A percentile compares a stretch with the other conserved stretches of the same genome.
Conservation (phyloP, 2,329 filamentous ascomycete species). For the Monosporascus sp. region DNA sequence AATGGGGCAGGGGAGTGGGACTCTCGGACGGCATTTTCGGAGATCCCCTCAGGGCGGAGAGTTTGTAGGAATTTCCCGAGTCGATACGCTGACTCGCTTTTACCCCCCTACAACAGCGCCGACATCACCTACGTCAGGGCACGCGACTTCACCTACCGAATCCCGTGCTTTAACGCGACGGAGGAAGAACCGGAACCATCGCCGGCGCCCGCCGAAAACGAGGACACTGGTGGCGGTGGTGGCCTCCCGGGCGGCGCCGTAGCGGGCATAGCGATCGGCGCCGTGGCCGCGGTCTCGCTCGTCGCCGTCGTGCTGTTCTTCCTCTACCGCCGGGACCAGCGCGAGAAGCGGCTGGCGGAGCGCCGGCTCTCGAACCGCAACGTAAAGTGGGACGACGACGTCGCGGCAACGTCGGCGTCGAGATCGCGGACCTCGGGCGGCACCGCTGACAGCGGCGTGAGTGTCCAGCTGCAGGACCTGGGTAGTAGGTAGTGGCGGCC, state of each 20-base stretch:
- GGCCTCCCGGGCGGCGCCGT: constrained; percentile 1
- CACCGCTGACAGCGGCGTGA: background rate
- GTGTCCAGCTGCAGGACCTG: background rate
- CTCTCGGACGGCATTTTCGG: too few species aligned
- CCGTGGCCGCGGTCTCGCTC: background rate
- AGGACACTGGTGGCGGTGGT: too few species aligned
- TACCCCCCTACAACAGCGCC: constrained; percentile 16
- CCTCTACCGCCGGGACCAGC: constrained; percentile 3
- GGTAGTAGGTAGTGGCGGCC: background rate
- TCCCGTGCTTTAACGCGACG: constrained; percentile 43
- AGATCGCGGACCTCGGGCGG: background rate
- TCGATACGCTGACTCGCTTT: too few species aligned
- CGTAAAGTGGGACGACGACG: constrained; percentile 3
- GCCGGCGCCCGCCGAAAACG: background rate
- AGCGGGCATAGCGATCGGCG: constrained; percentile 1
- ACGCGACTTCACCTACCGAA: constrained; percentile 25
- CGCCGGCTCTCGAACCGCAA: background rate
- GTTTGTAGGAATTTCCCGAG: too few species aligned
- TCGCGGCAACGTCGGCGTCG: background rate
- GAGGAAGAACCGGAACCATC: constrained; percentile 1
- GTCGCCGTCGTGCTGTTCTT: constrained; percentile 2
- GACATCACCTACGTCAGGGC: constrained; percentile 40
- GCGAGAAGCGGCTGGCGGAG: constrained; percentile 1
- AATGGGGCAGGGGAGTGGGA: too few species aligned
- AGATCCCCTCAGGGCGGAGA: too few species aligned